A percentile compares a stretch with the other conserved stretches of the same genome.
phyloP scores from a whole-genome alignment of 768 basidiomycete species.

The Lentinula sp. region DNA sequence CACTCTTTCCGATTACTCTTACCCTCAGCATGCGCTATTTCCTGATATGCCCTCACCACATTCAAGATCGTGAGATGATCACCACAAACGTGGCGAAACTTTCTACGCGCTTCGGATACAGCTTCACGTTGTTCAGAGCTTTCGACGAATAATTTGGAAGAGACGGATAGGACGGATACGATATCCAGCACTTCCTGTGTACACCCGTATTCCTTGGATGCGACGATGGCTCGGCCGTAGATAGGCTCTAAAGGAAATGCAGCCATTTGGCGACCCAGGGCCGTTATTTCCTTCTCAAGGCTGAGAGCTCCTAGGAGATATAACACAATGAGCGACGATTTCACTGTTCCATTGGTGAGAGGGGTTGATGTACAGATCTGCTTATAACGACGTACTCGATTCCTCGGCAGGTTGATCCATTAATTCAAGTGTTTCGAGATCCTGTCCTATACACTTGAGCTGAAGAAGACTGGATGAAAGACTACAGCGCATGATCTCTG shows the following conservation, averaged over 20 bases:
- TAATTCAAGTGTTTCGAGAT: constrained; percentile 76
- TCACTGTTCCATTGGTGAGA: constrained; percentile 30
- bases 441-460: constrained; percentile 76
- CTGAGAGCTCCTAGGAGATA: constrained; percentile 79
- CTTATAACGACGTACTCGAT: constrained; percentile 48
- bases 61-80: constrained; percentile 92
- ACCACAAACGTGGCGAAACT: constrained; percentile 79
- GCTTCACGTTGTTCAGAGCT: constrained; percentile 67
- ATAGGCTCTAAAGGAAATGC: constrained; percentile 89
- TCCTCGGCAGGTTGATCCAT: constrained; percentile 83
- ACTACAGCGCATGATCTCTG: constrained; percentile 88
- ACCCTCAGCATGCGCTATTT: constrained; percentile 44
- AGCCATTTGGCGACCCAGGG: constrained; percentile 78
- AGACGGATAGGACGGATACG: constrained; percentile 75
- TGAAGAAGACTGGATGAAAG: constrained; percentile 81
- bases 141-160: constrained; percentile 79
- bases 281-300: constrained; percentile 56
- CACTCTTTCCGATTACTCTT: constrained; percentile 57
- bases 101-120: constrained; percentile 61
- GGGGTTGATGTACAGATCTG: neutral
- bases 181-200: constrained; percentile 78
- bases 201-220: constrained; percentile 69
- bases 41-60: constrained; percentile 75
- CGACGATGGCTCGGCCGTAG: constrained; percentile 72
- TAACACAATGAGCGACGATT: constrained; percentile 62